Conservation (phyloP, 2,329 filamentous ascomycete species). For the Sporothrix pseudoabietina region DNA sequence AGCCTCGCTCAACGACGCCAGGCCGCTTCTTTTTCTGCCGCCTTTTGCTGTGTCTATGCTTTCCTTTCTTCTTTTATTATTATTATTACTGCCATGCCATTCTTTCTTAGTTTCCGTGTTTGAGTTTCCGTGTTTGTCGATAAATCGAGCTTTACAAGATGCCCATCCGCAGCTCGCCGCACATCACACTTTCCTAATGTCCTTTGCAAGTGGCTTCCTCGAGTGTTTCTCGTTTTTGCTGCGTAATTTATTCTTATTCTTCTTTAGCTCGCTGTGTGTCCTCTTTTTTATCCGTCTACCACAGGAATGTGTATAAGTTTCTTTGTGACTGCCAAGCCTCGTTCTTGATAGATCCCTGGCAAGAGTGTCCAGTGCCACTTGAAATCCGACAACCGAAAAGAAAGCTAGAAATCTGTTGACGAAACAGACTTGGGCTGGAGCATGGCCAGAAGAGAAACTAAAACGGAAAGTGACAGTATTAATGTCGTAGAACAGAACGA, state of each 20-base stretch:
- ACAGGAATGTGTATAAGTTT: neutral
- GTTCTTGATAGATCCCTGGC: neutral
- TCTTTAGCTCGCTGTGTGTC: neutral
- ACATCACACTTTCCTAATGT: conserved; percentile 4
- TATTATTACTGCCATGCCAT: neutral
- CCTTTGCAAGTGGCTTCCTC: neutral
- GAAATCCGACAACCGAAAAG: neutral
- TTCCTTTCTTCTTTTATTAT: neutral
- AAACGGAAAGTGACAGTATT: neutral
- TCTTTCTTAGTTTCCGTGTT: conserved; percentile 3
- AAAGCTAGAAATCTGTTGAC: neutral
- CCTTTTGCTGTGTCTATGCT: neutral
- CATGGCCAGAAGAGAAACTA: neutral
- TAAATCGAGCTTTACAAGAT: conserved; percentile 3
- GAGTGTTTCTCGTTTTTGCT: conserved; percentile 1
- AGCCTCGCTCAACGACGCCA: conserved; percentile 2
- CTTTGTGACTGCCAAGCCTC: neutral
- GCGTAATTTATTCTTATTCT: conserved; percentile 5
- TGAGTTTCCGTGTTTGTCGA: neutral
- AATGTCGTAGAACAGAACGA: neutral
- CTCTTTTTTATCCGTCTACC: neutral
- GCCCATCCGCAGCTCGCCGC: neutral
- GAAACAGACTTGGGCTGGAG: neutral
- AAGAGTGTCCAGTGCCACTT: neutral
- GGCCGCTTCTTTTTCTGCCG: neutral